Evolutionary conservation across 148 eudicot species (phyloP).

Genomic region (Silene uniflora): DNA sequence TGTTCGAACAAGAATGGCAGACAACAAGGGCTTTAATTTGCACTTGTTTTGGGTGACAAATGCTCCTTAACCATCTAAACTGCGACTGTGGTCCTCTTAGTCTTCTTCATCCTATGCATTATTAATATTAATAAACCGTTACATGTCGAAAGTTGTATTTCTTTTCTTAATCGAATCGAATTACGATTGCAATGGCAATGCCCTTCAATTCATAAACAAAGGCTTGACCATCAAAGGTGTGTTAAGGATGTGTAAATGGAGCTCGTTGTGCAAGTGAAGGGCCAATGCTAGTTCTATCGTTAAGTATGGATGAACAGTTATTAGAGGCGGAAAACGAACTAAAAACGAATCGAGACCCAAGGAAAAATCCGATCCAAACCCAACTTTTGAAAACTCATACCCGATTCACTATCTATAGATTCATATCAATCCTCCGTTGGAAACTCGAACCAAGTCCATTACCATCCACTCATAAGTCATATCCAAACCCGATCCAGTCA

Average conservation of each 20-base stretch:
- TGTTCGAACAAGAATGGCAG: conserved; percentile 14
- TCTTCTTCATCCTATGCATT: neutral
- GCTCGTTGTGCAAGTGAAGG: conserved; percentile 12
- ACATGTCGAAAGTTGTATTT: neutral
- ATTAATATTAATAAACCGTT: conserved; percentile 3
- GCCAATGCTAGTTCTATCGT: conserved; percentile 6
- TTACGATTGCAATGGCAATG: neutral
- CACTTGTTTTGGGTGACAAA: conserved; percentile 24
- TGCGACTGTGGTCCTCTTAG: conserved; percentile 25
- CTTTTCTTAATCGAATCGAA: neutral
- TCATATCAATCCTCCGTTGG: too few species aligned
- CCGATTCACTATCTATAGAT: too few species aligned
- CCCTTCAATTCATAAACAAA: neutral
- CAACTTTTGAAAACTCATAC: too few species aligned
- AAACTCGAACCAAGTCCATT: too few species aligned
- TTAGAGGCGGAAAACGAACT: too few species aligned
- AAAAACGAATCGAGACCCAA: too few species aligned
- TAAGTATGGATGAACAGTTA: neutral
- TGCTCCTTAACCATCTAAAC: conserved; percentile 30
- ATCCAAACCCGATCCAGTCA: too few species aligned
- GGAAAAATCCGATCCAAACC: too few species aligned
- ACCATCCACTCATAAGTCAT: too few species aligned
- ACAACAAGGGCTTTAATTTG: conserved; percentile 8
- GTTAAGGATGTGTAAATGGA: neutral
- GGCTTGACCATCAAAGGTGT: neutral